A percentile compares a stretch with the other conserved stretches of the same genome.
These are phyloP conservation scores for Cercospora sojina DNA, from an alignment of 2,329 filamentous ascomycete species.

Conservation along the genomic window DNA sequence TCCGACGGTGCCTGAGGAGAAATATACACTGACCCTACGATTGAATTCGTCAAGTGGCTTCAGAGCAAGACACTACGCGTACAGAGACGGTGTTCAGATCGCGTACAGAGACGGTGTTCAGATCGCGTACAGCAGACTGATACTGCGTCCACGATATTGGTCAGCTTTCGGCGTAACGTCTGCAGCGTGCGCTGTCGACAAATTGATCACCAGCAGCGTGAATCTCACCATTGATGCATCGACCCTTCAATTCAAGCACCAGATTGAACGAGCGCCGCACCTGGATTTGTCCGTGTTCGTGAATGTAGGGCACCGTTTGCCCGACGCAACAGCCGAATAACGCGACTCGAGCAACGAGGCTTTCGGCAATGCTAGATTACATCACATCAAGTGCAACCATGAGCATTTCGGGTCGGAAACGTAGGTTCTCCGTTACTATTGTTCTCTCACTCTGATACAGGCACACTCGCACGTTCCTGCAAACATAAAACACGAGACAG, in stretches of 20 bases:
- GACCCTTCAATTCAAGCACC: background rate
- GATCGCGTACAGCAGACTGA: background rate
- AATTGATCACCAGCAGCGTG: background rate
- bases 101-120: background rate
- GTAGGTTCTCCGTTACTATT: background rate
- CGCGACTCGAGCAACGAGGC: background rate
- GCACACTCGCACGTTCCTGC: background rate
- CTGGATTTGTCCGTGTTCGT: background rate
- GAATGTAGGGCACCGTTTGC: background rate
- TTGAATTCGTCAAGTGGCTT: background rate
- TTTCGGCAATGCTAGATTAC: background rate
- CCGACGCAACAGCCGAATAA: background rate
- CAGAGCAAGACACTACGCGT: background rate
- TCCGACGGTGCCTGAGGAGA: background rate
- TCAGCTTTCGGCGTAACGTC: background rate
- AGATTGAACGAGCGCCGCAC: background rate
- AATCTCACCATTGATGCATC: background rate
- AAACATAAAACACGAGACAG: background rate
- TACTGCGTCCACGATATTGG: background rate
- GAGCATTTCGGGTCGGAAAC: background rate
- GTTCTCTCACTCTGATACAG: constrained; percentile 1
- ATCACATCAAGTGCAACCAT: background rate
- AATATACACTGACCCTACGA: background rate
- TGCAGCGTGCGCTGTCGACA: background rate
- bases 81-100: background rate